Conservation (phyloP, 2,329 filamentous ascomycete genomes). For the Penicillium sp. region DNA sequence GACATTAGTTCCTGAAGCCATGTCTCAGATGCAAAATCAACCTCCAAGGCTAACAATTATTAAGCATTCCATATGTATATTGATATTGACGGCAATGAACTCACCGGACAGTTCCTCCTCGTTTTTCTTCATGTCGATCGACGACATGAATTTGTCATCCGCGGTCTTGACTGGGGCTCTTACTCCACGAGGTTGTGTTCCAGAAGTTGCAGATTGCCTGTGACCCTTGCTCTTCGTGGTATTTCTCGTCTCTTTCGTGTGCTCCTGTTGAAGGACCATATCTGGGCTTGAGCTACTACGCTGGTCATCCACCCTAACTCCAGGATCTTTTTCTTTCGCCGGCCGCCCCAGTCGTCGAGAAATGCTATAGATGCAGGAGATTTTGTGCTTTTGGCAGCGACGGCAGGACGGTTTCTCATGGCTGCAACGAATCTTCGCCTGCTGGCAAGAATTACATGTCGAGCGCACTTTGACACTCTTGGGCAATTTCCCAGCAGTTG, state of each 20-base stretch:
- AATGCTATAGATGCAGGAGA: conserved; percentile 37
- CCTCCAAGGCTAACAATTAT: neutral
- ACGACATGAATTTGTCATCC: neutral
- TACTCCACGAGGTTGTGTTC: neutral
- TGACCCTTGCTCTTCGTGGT: conserved; percentile 1
- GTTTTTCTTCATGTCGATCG: neutral
- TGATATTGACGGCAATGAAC: neutral
- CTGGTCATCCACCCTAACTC: neutral
- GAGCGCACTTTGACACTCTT: conserved; percentile 38
- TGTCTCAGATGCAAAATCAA: conserved; percentile 25
- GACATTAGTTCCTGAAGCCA: conserved; percentile 33
- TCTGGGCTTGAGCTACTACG: neutral
- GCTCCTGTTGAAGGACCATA: neutral
- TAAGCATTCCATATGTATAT: neutral
- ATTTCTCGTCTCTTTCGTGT: conserved; percentile 2
- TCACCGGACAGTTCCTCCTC: neutral
- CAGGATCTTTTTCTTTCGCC: conserved; percentile 28
- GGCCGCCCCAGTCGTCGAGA: conserved; percentile 35
- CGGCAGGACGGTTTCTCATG: conserved; percentile 37
- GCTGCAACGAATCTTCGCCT: conserved; percentile 39
- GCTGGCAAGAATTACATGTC: conserved; percentile 40
- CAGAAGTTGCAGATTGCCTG: too few species aligned
- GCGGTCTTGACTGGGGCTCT: neutral
- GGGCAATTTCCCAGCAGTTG: conserved; percentile 18
- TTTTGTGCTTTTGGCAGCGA: conserved; percentile 35